Conservation (phyloP, 495 filamentous ascomycete genomes). For the Tuber brumale region DNA sequence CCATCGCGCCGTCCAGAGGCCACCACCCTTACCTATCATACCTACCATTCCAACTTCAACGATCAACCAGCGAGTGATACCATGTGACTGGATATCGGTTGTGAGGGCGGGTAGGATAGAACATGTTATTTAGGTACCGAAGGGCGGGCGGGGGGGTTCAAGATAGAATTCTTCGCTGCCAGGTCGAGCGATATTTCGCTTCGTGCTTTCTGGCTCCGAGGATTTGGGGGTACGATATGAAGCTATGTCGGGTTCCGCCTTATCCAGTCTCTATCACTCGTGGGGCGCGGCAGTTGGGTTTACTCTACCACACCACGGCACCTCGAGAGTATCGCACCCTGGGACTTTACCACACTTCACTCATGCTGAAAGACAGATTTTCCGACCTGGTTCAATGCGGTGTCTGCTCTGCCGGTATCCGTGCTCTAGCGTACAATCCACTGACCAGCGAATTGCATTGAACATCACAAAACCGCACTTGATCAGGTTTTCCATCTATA, state of each 20-base stretch:
- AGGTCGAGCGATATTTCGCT: too few relatives aligned
- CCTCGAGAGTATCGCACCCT: not conserved
- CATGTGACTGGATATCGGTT: not conserved
- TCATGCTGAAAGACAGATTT: not conserved
- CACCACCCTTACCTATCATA: too few relatives aligned
- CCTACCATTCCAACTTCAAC: not conserved
- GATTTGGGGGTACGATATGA: too few relatives aligned
- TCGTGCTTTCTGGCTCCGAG: not conserved
- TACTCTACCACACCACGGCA: not conserved
- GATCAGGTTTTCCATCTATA: not conserved
- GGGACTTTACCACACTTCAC: not conserved
- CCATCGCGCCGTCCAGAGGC: too few relatives aligned
- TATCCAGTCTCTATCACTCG: not conserved
- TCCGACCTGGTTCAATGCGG: not conserved
- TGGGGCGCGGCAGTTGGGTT: not conserved
- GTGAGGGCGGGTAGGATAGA: too few relatives aligned
- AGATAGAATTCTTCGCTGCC: not conserved
- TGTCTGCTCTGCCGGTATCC: not conserved
- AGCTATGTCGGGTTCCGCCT: not conserved
- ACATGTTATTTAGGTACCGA: too few relatives aligned
- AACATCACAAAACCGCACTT: not conserved
- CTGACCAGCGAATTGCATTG: not conserved
- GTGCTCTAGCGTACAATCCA: not conserved
- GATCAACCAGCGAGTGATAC: not conserved
- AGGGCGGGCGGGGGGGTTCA: not conserved